Conservation (phyloP, 1,284 basidiomycete species). For the Puccinia hordei region DNA sequence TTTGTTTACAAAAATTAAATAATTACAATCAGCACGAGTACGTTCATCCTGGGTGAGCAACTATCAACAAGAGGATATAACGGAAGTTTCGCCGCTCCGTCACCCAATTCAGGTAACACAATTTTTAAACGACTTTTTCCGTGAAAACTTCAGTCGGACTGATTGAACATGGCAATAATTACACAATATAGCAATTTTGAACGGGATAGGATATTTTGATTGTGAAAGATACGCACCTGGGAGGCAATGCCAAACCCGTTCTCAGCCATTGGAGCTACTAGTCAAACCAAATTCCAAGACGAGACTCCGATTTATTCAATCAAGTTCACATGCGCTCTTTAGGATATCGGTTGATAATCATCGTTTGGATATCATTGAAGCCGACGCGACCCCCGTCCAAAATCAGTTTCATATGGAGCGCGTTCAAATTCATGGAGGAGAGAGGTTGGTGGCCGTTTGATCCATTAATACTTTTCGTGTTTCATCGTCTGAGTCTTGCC, state of each 20-base stretch:
- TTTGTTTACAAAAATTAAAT: background rate
- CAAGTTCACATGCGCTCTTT: conserved; percentile 60
- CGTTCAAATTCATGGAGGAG: conserved; percentile 55
- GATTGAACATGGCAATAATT: background rate
- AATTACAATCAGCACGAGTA: conserved; percentile 28
- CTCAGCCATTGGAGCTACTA: conserved; percentile 9
- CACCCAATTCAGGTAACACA: conserved; percentile 61
- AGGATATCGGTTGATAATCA: conserved; percentile 55
- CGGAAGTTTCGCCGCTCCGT: conserved; percentile 56
- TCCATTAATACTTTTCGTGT: background rate
- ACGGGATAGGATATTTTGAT: conserved; percentile 39
- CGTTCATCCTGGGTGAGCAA: conserved; percentile 14
- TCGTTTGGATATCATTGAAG: conserved; percentile 51
- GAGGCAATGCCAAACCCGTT: background rate
- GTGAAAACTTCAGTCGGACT: background rate
- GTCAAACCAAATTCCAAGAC: conserved; percentile 28
- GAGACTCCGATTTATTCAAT: conserved; percentile 65
- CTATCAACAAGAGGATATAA: conserved; percentile 54
- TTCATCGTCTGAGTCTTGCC: background rate
- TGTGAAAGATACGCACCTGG: conserved; percentile 18
- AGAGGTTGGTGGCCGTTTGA: conserved; percentile 52
- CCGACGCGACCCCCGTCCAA: conserved; percentile 34
- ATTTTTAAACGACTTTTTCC: background rate
- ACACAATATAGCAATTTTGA: conserved; percentile 17
- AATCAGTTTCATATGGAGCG: conserved; percentile 51